phyloP scores from a whole-genome alignment of 306 rosid genomes.

The Potentilla sterilis region DNA sequence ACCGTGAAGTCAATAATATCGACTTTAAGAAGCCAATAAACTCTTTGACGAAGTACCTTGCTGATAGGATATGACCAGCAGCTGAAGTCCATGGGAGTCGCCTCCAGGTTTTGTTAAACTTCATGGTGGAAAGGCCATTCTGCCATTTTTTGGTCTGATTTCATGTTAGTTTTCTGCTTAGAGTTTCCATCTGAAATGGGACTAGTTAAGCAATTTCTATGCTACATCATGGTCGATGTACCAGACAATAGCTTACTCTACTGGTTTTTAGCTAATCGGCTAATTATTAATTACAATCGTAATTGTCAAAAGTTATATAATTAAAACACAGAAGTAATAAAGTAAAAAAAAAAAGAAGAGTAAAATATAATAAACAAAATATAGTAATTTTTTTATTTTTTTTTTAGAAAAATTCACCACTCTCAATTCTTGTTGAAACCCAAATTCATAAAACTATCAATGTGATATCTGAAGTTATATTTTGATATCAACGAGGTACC shows the following conservation, averaged over 20 bases:
- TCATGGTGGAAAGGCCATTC: background rate
- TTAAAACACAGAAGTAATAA: too few relatives aligned
- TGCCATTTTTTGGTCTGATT: background rate
- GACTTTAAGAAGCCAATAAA: constrained; percentile 57
- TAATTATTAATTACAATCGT: too few relatives aligned
- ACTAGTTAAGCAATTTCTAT: background rate
- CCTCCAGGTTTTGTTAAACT: background rate
- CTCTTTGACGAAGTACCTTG: constrained; percentile 53
- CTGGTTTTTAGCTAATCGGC: too few relatives aligned
- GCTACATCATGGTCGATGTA: background rate
- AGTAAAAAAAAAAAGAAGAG: too few relatives aligned
- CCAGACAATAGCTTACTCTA: background rate
- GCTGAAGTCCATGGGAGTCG: constrained; percentile 1
- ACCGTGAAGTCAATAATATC: constrained; percentile 16
- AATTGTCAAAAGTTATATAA: too few relatives aligned
- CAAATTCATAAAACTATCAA: too few relatives aligned
- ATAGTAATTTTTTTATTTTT: too few relatives aligned
- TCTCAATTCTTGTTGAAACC: too few relatives aligned
- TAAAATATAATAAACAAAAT: too few relatives aligned
- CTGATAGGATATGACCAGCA: constrained; percentile 49
- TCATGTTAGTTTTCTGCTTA: background rate
- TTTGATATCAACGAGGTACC: too few relatives aligned
- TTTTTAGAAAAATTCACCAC: too few relatives aligned
- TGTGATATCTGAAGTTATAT: too few relatives aligned
- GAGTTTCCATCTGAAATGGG: background rate